Evolutionary conservation across 1,284 basidiomycete genomes (phyloP).

Genomic region (Sphagnurus paluster): DNA sequence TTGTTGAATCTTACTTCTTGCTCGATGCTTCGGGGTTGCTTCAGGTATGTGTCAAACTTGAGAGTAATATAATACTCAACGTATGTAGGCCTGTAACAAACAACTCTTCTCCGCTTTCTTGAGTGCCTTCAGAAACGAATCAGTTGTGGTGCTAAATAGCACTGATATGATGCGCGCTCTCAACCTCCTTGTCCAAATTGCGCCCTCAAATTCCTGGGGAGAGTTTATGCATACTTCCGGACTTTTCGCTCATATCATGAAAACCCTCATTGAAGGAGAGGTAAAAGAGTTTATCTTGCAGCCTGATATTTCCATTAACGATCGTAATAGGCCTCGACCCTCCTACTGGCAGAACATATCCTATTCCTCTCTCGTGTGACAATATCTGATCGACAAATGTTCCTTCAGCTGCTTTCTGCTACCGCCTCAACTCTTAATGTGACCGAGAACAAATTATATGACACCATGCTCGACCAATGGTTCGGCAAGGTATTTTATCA

Average conservation of each 20-base stretch:
- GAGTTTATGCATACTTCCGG: constrained; percentile 70
- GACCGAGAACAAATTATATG: constrained; percentile 57
- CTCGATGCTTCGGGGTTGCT: constrained; percentile 68
- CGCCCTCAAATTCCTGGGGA: constrained; percentile 65
- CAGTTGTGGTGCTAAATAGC: constrained; percentile 48
- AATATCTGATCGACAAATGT: constrained; percentile 60
- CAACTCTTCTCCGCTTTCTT: constrained; percentile 59
- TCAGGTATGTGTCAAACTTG: constrained; percentile 48
- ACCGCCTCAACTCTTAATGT: constrained; percentile 48
- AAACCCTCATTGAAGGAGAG: constrained; percentile 62
- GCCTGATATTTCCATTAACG: constrained; percentile 14
- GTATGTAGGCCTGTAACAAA: constrained; percentile 45
- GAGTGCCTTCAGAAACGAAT: constrained; percentile 47
- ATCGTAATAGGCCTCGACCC: constrained; percentile 43
- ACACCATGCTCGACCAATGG: constrained; percentile 74
- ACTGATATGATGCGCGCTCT: constrained; percentile 58
- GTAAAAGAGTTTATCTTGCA: constrained; percentile 34
- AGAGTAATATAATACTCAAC: constrained; percentile 3
- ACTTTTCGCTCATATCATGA: constrained; percentile 61
- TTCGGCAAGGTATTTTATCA: constrained; percentile 62
- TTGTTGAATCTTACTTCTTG: constrained; percentile 83
- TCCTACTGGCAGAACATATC: constrained; percentile 65
- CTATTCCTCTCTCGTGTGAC: constrained; percentile 71
- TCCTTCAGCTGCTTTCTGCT: constrained; percentile 65
- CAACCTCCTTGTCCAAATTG: constrained; percentile 58